phyloP scores from a whole-genome alignment of 495 filamentous ascomycete species.

The Jackrogersella minutella region DNA sequence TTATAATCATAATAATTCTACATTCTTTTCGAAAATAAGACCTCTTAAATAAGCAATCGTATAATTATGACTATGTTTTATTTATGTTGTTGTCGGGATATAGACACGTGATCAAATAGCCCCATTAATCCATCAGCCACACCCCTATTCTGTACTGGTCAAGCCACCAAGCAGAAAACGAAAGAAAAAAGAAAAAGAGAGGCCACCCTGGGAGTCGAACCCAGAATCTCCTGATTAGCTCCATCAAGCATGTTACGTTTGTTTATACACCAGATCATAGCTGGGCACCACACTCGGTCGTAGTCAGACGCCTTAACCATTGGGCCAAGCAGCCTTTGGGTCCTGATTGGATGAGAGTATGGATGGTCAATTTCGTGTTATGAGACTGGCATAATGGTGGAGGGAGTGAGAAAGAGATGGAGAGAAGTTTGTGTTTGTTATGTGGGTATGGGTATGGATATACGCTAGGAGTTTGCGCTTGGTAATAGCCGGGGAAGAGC shows the following conservation, averaged over 20 bases:
- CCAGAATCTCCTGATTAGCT: constrained; percentile 32
- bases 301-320: constrained; percentile 38
- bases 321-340: constrained; percentile 20
- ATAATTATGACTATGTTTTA: too few relatives aligned
- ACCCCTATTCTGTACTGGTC: too few relatives aligned
- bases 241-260: not conserved
- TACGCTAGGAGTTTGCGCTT: not conserved
- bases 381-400: not conserved
- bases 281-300: constrained; percentile 1
- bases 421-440: not conserved
- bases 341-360: not conserved
- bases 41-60: too few relatives aligned
- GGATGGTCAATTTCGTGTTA: not conserved
- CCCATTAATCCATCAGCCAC: too few relatives aligned
- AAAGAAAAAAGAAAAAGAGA: constrained; percentile 4
- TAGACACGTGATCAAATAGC: too few relatives aligned
- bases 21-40: too few relatives aligned
- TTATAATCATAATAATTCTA: too few relatives aligned
- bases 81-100: too few relatives aligned
- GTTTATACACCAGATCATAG: too few relatives aligned
- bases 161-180: too few relatives aligned
- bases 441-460: not conserved
- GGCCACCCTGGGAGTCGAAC: constrained; percentile 28
- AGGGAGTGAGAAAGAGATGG: not conserved
- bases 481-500: not conserved